These are phyloP conservation scores for Neurospora sp. DNA, from an alignment of 495 filamentous ascomycete species.

Conservation along the genomic window DNA sequence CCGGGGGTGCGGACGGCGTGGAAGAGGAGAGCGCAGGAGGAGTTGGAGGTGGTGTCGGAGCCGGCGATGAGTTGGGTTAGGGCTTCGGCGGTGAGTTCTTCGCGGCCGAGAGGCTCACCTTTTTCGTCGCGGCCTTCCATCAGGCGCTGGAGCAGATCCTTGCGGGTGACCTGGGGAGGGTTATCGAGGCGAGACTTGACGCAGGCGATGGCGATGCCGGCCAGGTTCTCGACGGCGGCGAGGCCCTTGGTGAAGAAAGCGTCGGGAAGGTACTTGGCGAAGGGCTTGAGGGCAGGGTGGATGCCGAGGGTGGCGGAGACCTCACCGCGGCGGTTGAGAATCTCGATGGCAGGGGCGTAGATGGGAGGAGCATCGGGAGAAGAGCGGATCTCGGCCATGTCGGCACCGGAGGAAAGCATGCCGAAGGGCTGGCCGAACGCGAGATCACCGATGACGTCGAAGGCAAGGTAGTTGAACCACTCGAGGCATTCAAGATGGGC, in stretches of 20 bases:
- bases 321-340: constrained; percentile 59
- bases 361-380: constrained; percentile 42
- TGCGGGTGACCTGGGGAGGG: constrained; percentile 50
- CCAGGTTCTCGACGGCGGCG: constrained; percentile 53
- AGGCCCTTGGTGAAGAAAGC: constrained; percentile 58
- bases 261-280: constrained; percentile 55
- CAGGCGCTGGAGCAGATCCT: constrained; percentile 71
- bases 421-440: constrained; percentile 49
- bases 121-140: constrained; percentile 82
- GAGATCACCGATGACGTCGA: constrained; percentile 82
- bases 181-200: constrained; percentile 64
- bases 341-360: constrained; percentile 58
- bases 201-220: constrained; percentile 70
- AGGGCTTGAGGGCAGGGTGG: constrained; percentile 51
- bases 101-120: constrained; percentile 59
- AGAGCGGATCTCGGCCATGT: constrained; percentile 46
- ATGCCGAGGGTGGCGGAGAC: constrained; percentile 56
- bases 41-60: constrained; percentile 84
- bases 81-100: constrained; percentile 81
- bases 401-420: constrained; percentile 51
- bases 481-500: constrained; percentile 66
- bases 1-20: constrained; percentile 60
- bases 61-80: constrained; percentile 87
- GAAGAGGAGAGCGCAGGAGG: constrained; percentile 77
- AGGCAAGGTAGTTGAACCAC: constrained; percentile 94